Evolutionary conservation across 169 alveolate species (phyloP), one percentile per base, ranked within the genome.

Genomic region (Eimeria brunetti): DNA sequence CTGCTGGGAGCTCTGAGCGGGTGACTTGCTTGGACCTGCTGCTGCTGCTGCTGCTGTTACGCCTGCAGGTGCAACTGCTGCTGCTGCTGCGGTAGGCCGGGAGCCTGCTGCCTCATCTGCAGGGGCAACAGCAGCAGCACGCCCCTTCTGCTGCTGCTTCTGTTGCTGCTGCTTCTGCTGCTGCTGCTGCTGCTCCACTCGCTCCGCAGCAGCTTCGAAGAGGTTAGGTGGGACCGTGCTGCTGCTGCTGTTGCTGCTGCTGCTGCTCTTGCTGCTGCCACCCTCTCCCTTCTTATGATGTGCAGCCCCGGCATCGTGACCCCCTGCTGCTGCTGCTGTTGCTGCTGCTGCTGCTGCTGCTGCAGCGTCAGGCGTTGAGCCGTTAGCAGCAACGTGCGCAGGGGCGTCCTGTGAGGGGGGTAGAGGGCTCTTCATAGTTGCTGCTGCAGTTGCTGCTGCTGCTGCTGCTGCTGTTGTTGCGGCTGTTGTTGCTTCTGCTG

Each of bases 201-300:
- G 51, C 46, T 73, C 83, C 0, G 83, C 83, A 18, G 83, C 83
- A 41, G 83, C 83, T 14, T 73, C 83, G 36, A 73, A 73, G n/a
- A 73, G 30, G n/a, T 73, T 33, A 6, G 83, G 53, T 20, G 83
- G 83, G n/a, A 53, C 4, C n/a, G 8, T 71, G 83, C 53, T 6
- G 83, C 83, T 33, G 83, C 83, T 73, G 83, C 83, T 73, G 83
- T 27, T 73, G 83, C 83, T 71, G 81, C 81, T 73, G 83, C 56
- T 67, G 78, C 78, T 30, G 73, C 73, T 62, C 33, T 22, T 62
- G 56, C 56, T 49, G 56, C 73, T 62, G 27, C 30, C 22, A 24
- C 67, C 11, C 44, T 33, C n/a, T 67, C 44, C 83, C 83, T 73
- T 73, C 33, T 62, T 62, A 0, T 33, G 38, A 62, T 8, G 73